These are phyloP conservation scores for Lipomyces chichibuensis DNA, from an alignment of 805 yeast genomes.

Conservation along the genomic window DNA sequence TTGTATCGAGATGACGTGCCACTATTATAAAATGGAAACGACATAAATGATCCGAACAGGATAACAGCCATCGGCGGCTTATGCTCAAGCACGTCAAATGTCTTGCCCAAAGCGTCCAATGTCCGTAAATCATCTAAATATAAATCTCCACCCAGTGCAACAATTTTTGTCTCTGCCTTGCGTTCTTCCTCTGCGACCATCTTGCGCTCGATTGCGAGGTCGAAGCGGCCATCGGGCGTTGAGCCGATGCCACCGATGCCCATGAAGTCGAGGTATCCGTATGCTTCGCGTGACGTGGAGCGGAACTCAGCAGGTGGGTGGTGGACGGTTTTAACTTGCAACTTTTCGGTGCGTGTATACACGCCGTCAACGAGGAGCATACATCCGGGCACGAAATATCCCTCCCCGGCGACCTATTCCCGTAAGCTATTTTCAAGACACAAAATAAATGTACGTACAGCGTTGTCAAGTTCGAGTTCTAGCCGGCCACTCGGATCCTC, in stretches of 20 bases:
- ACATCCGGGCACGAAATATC: conserved; percentile 72
- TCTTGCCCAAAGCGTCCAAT: conserved; percentile 65
- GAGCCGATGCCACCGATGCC: conserved; percentile 45
- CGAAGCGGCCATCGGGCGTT: conserved; percentile 58
- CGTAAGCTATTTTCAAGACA: conserved; percentile 3
- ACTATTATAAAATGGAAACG: conserved; percentile 64
- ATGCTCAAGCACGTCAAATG: conserved; percentile 59
- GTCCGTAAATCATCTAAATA: conserved; percentile 62
- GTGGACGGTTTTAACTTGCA: conserved; percentile 73
- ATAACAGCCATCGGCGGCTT: conserved; percentile 72
- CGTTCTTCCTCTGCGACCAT: conserved; percentile 62
- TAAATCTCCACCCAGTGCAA: conserved; percentile 76
- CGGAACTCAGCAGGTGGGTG: conserved; percentile 90
- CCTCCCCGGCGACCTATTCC: conserved; percentile 57
- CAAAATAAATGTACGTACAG: conserved; percentile 49
- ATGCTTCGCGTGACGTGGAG: conserved; percentile 63
- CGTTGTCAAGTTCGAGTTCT: conserved; percentile 56
- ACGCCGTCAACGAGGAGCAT: conserved; percentile 83
- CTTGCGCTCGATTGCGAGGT: conserved; percentile 58
- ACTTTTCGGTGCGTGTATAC: conserved; percentile 60
- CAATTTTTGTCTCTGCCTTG: conserved; percentile 55
- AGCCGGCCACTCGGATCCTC: conserved; percentile 82
- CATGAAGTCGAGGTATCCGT: conserved; percentile 77
- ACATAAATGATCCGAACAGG: conserved; percentile 77
- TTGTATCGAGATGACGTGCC: conserved; percentile 56